Conservation (phyloP, 176 grass and related monocot species). For the Carex myosuroides region DNA sequence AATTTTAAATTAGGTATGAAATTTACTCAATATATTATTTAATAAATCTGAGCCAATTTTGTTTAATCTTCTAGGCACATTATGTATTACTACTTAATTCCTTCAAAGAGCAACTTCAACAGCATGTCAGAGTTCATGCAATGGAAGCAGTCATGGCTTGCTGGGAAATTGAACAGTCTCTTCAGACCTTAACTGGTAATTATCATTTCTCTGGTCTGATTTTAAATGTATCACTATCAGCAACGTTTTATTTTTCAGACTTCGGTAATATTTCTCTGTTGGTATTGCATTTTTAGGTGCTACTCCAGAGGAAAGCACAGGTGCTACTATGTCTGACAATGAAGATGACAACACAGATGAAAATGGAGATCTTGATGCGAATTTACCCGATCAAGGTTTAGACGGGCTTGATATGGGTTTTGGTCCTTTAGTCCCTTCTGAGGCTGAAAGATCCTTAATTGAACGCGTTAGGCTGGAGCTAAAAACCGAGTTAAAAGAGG, state of each 20-base stretch:
- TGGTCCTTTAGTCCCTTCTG: slow-evolving; percentile 78
- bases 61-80: slow-evolving; percentile 53
- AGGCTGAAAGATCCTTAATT: slow-evolving; percentile 93
- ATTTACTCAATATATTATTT: neutral
- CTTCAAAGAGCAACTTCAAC: slow-evolving; percentile 95
- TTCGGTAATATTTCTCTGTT: neutral
- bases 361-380: slow-evolving; percentile 48
- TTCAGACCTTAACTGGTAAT: slow-evolving; percentile 93
- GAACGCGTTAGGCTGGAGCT: slow-evolving; percentile 82
- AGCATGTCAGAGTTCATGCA: slow-evolving; percentile 97
- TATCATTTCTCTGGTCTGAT: slow-evolving; percentile 2
- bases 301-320: slow-evolving; percentile 89
- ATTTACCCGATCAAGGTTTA: slow-evolving; percentile 61
- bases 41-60: slow-evolving; percentile 1
- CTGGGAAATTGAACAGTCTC: slow-evolving; percentile 96
- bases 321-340: slow-evolving; percentile 97
- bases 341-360: slow-evolving; percentile 89
- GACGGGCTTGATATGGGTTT: slow-evolving; percentile 76
- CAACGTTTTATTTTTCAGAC: neutral
- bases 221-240: neutral
- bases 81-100: slow-evolving; percentile 87
- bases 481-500: slow-evolving; percentile 95
- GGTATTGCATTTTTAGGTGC: slow-evolving; percentile 40
- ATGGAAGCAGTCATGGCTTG: slow-evolving; percentile 99
- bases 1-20: neutral